Evolutionary conservation across 352 stramenopile genomes (phyloP), one percentile per base, ranked within the genome.

Genomic region (Pythium phragmitis): DNA sequence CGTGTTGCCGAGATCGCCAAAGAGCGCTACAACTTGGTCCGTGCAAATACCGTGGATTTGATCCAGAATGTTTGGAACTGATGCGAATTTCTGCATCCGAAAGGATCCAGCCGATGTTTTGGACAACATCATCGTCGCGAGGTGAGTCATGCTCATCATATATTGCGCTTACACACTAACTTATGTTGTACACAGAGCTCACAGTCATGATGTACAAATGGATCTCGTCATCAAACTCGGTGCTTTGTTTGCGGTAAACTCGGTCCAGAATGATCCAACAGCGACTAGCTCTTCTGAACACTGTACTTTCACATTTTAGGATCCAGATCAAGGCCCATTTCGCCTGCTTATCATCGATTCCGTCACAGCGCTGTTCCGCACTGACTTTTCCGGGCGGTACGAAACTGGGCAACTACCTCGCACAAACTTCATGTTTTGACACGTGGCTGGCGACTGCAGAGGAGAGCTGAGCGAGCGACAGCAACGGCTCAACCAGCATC

Each of bases 81-180:
- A 65, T 26, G 7, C 5, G 12, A 26, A 39, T 43, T 19, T 21
- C 5, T 48, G 16, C 13, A 33, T 39, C 21, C 7, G 42, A 17
- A 60, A 97, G 66, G 87, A 98, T 55, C 69, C 86, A 23, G 71
- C 85, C 1, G 92, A 97, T 36, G 82, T 96, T n/a, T 77, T 98
- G 23, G 93, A 98, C 66, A 98, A 98, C 73, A 96, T 98, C 53
- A 92, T 98, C 47, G 82, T 97, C 39, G 92, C 91, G 16, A 82
- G 89, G 82, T 91, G 52, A 52, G 21, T 11, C 5, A 58, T 4
- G 39, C 14, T 21, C 16, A n/a, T n/a, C 39, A 46, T 8, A 9
- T 2, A 14, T 46, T 46, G 39, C 9, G 14, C 4, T 21, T 21
- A 46, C 39, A 12, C 61, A 60, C 65, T 26, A 36, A 33, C n/a